Percentiles rank a stretch among this genome's conserved stretches.
Conservation (phyloP, 208 protist genomes). For the Leishmania major region DNA sequence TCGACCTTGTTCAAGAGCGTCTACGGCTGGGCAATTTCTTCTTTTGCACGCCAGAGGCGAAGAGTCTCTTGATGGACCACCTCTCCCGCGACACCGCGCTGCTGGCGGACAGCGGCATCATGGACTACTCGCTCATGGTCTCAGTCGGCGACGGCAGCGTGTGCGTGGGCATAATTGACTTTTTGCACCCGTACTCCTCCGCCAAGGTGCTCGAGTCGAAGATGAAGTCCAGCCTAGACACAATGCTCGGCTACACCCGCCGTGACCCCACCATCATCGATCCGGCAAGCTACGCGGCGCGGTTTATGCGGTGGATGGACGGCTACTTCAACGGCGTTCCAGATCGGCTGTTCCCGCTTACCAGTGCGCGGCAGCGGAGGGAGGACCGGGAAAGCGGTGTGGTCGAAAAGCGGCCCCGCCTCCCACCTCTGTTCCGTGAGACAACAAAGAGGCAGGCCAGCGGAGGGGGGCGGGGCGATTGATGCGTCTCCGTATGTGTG, state of each 20-base stretch:
- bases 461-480: neutral
- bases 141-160: constrained; percentile 17
- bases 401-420: neutral
- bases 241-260: constrained; percentile 54
- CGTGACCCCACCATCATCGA: constrained; percentile 85
- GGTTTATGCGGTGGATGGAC: constrained; percentile 74
- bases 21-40: constrained; percentile 60
- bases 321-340: constrained; percentile 83
- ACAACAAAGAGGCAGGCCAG: neutral
- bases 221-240: constrained; percentile 84
- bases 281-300: constrained; percentile 59
- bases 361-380: constrained; percentile 9
- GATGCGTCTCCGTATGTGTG: neutral
- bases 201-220: constrained; percentile 83
- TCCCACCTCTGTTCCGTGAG: neutral
- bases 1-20: constrained; percentile 56
- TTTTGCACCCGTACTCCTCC: constrained; percentile 82
- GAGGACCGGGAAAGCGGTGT: constrained; percentile 6
- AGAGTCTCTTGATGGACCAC: constrained; percentile 54
- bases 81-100: constrained; percentile 62
- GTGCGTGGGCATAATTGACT: constrained; percentile 80
- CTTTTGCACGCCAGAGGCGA: constrained; percentile 53
- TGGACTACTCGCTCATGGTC: constrained; percentile 88
- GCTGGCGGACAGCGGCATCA: constrained; percentile 53
- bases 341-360: constrained; percentile 41